Base-by-base conservation (phyloP, 306 rosid species). In the Ormosia emarginata region DNA sequence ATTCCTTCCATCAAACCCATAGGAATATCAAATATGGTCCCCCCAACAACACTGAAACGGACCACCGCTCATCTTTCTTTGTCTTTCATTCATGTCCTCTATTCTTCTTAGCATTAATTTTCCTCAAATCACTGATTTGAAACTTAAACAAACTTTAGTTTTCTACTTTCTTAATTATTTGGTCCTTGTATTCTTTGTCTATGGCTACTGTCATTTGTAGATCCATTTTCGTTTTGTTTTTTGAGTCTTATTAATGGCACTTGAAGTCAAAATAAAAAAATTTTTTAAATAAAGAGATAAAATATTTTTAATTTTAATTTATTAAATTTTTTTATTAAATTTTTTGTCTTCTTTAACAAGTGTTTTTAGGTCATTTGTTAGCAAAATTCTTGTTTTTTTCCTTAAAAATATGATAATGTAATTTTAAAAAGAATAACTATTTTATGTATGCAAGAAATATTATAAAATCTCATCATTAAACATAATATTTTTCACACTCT, bases 1-100 rank as follows among this genome's bases (percentile, higher is more conserved):
- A 66, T 52, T 49, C 18, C 37, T 44, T 47, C 11, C 12, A 6
- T 41, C 67, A 37, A 43, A 67, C 91, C 86, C 89, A 71, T 71
- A 52, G 7, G n/a, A 33, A 6, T 32, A 14, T 44, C 5, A 11
- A 49, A 49, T 8, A 62, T 71, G 76, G 78, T 50, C 75, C 77
- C n/a, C 36, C 63, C 62, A 17, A 13, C 52, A 49, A 17, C 34
- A 67, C 56, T 50, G 14, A 41, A n/a, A 24, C 32, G 55, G 59
- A 13, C 43, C 56, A 55, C 17, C 43, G n/a, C 53, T 77, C 81
- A 15, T 8, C 67, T 77, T 40, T 47, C 66, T 30, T 18, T 61
- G 4, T 77, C 86, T 17, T 11, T 29, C 70, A 12, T 65, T 50
- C 79, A 37, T 13, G 2, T 12, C 24, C 3, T 10, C 62, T 55